Percentiles rank a stretch among this genome's conserved stretches.
Evolutionary conservation across 164 flowering plant genomes (phyloP).

Genomic region (Cinnamomum micranthum): DNA sequence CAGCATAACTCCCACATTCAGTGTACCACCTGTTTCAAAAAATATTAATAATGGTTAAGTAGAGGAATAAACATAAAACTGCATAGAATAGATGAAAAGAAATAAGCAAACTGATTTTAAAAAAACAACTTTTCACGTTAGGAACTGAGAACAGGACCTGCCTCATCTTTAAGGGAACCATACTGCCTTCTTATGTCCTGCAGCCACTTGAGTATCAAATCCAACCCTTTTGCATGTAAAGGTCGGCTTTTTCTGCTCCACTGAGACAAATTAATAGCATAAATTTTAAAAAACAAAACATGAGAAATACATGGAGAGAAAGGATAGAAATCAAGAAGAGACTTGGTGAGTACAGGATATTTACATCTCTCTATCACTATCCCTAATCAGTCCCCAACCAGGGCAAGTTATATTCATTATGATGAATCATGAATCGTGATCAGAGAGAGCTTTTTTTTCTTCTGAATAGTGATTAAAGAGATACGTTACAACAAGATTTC

Average conservation of each 20-base stretch:
- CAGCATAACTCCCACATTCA: slow-evolving; percentile 41
- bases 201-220: slow-evolving; percentile 68
- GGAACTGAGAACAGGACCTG: slow-evolving; percentile 39
- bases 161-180: slow-evolving; percentile 38
- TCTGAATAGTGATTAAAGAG: too few species aligned
- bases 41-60: background rate
- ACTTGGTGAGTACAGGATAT: too few species aligned
- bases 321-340: too few species aligned
- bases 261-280: slow-evolving; percentile 27
- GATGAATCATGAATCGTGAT: too few species aligned
- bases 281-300: too few species aligned
- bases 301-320: too few species aligned
- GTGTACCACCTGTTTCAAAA: slow-evolving; percentile 31
- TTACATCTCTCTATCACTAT: too few species aligned
- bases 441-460: too few species aligned
- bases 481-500: too few species aligned
- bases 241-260: slow-evolving; percentile 80
- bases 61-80: slow-evolving; percentile 10
- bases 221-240: slow-evolving; percentile 71
- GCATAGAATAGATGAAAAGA: background rate
- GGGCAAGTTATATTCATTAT: too few species aligned
- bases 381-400: too few species aligned
- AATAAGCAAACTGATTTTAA: background rate
- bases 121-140: background rate
- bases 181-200: slow-evolving; percentile 37